Percentiles rank a stretch among this genome's conserved stretches.
These are phyloP conservation scores for Odontarrhena argentea DNA, from an alignment of 345 rosid genomes.

Conservation along the genomic window DNA sequence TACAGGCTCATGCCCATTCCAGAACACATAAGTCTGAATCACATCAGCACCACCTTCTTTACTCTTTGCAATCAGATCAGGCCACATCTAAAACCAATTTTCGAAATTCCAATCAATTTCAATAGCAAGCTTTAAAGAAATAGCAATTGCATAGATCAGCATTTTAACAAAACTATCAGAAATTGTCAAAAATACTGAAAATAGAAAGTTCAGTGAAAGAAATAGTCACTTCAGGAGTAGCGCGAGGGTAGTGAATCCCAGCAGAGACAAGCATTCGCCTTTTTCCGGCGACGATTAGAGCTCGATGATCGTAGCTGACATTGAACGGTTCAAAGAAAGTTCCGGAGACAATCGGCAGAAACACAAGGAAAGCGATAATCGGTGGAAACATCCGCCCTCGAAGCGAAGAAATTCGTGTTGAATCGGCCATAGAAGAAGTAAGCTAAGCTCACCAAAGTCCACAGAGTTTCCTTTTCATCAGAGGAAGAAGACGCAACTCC, in stretches of 20 bases:
- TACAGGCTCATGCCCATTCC: constrained; percentile 87
- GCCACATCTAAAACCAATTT: constrained; percentile 77
- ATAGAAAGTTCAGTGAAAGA: neutral
- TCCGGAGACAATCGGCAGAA: constrained; percentile 39
- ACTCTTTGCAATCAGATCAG: constrained; percentile 79
- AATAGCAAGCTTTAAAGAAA: constrained; percentile 13
- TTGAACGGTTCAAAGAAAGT: constrained; percentile 82
- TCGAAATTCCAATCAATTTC: neutral
- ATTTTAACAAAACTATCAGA: constrained; percentile 11
- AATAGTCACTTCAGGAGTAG: constrained; percentile 71
- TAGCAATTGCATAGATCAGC: neutral
- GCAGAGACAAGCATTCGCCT: constrained; percentile 90
- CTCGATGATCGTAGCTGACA: constrained; percentile 89
- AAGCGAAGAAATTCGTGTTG: constrained; percentile 19
- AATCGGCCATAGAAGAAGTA: constrained; percentile 30
- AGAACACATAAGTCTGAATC: constrained; percentile 82
- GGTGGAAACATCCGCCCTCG: constrained; percentile 27
- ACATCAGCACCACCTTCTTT: constrained; percentile 91
- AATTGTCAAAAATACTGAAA: constrained; percentile 13
- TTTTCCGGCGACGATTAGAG: constrained; percentile 77
- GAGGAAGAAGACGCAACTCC: constrained; percentile 9
- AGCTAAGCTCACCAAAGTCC: constrained; percentile 26
- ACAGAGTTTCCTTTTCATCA: neutral
- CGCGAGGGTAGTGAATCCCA: constrained; percentile 97
- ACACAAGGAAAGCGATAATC: constrained; percentile 3